These are phyloP conservation scores for Cyclotella baltica DNA, from an alignment of 108 stramenopile species.

Conservation along the genomic window DNA sequence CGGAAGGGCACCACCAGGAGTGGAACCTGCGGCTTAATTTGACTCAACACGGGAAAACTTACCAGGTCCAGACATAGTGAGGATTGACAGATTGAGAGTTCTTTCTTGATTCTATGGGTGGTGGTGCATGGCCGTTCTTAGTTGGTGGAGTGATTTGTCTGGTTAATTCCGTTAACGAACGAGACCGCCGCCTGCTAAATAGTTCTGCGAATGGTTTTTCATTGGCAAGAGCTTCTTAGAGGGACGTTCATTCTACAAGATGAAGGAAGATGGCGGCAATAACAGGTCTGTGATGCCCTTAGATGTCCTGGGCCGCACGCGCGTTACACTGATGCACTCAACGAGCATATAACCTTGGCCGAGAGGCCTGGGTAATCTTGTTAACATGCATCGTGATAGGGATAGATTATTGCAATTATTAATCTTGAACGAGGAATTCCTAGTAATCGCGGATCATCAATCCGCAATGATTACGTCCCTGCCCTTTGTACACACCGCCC, in stretches of 20 bases:
- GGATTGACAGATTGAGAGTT: conserved; percentile 90
- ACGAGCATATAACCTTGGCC: conserved; percentile 91
- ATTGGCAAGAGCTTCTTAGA: conserved; percentile 92
- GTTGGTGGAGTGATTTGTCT: conserved; percentile 96
- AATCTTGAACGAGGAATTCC: conserved; percentile 99
- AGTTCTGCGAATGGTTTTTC: conserved; percentile 75
- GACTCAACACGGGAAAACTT: conserved; percentile 87
- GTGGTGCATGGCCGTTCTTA: conserved; percentile 86
- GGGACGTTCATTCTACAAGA: conserved; percentile 93
- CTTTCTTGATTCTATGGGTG: conserved; percentile 90
- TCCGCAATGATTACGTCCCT: conserved; percentile 96
- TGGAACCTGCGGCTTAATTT: conserved; percentile 85
- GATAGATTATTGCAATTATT: conserved; percentile 99
- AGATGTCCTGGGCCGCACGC: conserved; percentile 99
- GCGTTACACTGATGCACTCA: conserved; percentile 97
- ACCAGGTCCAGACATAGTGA: conserved; percentile 88
- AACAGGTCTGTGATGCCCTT: conserved; percentile 99
- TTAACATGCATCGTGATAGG: conserved; percentile 98
- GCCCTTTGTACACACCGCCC: conserved; percentile 99
- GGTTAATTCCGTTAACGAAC: conserved; percentile 99
- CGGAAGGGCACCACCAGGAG: conserved; percentile 83
- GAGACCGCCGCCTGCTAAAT: conserved; percentile 99
- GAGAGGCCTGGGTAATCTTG: conserved; percentile 98
- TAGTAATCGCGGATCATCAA: conserved; percentile 99
- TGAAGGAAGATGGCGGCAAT: conserved; percentile 96